Base-by-base conservation (phyloP, 805 yeast genomes). In the Candida bentonensis region DNA sequence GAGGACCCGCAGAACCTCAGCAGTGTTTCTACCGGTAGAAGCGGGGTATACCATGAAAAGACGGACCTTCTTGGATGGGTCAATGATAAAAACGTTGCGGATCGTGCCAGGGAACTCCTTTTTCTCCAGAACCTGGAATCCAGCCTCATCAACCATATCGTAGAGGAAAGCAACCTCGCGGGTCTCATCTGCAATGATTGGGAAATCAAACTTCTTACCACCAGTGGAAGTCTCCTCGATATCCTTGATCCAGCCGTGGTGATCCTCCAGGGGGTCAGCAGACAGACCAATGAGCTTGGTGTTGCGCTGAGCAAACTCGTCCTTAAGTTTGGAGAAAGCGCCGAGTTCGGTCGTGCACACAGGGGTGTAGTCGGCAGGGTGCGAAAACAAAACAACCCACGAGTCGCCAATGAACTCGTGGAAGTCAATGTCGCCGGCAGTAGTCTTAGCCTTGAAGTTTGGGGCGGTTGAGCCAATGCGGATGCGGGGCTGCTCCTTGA, bases 311-410 rank as follows among this genome's bases (percentile, higher is more conserved):
- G 79, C 78, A 58, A 87, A 87, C 64, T 87, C 95, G 45, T 87
- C 85, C 69, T 85, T 83, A 66, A 86, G 75, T 56, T 78, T 74
- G 51, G 95, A 87, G 58, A 87, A 88, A 20, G 95, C 95, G 54
- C 96, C 95, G 60, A 87, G 73, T 70, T 87, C 96, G 46, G 96
- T 87, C 58, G 96, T 88, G 67, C 96, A 87, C 45, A 87, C 95
- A 41, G 96, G 96, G 17, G 96, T 87, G 73, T 85, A 88, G 65
- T 87, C 96, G 45, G 87, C 95, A 50, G 96, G 96, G 65, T 87
- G 96, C 22, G 94, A 83, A 68, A 87, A 87, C 58, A 87, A 70
- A 43, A 87, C 79, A 41, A 80, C 78, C 96, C 96, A 87, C 41
- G 79, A 74, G 66, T 82, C 77, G 42, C 89, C 89, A 54, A 86